Base-by-base conservation (phyloP, 2,329 filamentous ascomycete genomes). In the Aspergillus spinulosporus region DNA sequence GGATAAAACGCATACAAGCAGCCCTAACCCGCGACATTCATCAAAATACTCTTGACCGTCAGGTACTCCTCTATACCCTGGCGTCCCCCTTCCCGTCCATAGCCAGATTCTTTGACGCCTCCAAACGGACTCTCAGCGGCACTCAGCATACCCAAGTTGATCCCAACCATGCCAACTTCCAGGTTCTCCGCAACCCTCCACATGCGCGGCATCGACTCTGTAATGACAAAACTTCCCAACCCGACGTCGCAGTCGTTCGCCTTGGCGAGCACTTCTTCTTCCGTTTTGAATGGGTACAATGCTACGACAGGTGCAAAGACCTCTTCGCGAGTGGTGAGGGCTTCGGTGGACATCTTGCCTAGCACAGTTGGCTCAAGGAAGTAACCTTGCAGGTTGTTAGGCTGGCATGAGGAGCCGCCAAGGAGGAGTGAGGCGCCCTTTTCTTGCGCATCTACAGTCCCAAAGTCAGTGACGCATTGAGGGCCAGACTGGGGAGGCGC, bases 261-360 rank as follows among this genome's bases (percentile, higher is more conserved):
- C 29, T 42, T 29, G 12, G 26, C 12, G 9, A 57, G 8, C 2
- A 50, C 85, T 64, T 88, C 83, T 1, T 87, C 83, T 61, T 88
- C 86, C 0, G 79, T 84, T n/a, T 87, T 81, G 59, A 89, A 88
- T 49, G 78, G 78, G 63, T 85, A 85, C 44, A 89, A 69, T 0
- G 84, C 85, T 26, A 81, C 76, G 21, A 88, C 79, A 0, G 86
- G 85, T 0, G 83, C 84, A 62, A 89, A 88, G 0, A 81, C 84
- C 71, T 88, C 86, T 63, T 89, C 85, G 0, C 75, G 72, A 1
- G 75, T 77, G 28, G 82, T 76, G 12, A 75, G 61, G 84, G 88
- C 87, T 2, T 83, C 77, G 3, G 77, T 72, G 4, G 77, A 83
- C 56, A 84, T 81, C 3, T 81, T 80, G 0, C 79, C 79, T 32